phyloP scores from a whole-genome alignment of 352 stramenopile species.

The Pythium scleroteichum region DNA sequence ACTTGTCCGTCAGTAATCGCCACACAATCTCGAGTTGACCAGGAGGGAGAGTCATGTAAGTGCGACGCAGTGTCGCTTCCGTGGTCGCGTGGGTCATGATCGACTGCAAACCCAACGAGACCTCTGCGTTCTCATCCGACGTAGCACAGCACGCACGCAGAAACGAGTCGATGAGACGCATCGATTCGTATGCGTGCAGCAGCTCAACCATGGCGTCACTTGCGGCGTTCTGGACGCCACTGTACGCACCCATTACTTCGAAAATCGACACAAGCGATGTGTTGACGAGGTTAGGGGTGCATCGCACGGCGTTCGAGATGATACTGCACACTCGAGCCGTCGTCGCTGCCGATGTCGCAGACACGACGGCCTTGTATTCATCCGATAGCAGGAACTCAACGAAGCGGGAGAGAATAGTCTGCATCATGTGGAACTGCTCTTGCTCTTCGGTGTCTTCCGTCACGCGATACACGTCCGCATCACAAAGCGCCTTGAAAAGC shows the following conservation, averaged over 20 bases:
- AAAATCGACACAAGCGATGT: conserved; percentile 65
- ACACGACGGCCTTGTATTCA: neutral
- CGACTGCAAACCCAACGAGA: conserved; percentile 42
- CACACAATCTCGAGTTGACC: conserved; percentile 82
- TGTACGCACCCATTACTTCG: conserved; percentile 42
- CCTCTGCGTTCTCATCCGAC: conserved; percentile 14
- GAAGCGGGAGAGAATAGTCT: conserved; percentile 68
- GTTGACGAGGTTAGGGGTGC: conserved; percentile 78
- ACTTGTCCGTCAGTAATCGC: conserved; percentile 60
- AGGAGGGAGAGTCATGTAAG: conserved; percentile 71
- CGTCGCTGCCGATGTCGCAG: neutral
- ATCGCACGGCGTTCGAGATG: conserved; percentile 62
- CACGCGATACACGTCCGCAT: conserved; percentile 79
- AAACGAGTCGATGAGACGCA: conserved; percentile 78
- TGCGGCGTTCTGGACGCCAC: conserved; percentile 10
- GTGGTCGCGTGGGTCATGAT: conserved; percentile 47
- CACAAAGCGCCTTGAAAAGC: conserved; percentile 67
- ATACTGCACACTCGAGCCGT: conserved; percentile 40
- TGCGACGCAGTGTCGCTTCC: conserved; percentile 54
- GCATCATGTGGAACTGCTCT: conserved; percentile 79
- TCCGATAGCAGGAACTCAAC: conserved; percentile 28
- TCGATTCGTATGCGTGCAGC: conserved; percentile 78
- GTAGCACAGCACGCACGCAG: conserved; percentile 41
- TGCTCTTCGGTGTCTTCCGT: conserved; percentile 85
- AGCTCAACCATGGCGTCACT: conserved; percentile 57